These are phyloP conservation scores for Flueggea neowawraea DNA, from an alignment of 441 rosid genomes.

Conservation along the genomic window DNA sequence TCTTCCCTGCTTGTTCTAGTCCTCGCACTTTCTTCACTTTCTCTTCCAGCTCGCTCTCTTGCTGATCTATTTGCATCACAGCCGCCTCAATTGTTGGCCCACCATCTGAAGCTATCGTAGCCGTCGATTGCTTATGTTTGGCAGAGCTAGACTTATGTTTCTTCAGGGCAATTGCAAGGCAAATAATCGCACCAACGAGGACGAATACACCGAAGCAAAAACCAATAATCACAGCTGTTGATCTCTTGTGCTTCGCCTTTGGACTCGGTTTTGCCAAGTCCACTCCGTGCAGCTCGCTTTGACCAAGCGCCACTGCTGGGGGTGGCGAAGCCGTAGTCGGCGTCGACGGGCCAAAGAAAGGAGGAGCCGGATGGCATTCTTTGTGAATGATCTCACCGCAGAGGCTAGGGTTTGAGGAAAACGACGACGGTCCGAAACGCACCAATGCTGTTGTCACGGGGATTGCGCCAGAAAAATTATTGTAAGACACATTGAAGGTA, in stretches of 20 bases:
- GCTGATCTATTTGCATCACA: slow-evolving; percentile 53
- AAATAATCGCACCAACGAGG: slow-evolving; percentile 45
- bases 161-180: slow-evolving; percentile 40
- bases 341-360: slow-evolving; percentile 55
- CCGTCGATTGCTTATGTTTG: slow-evolving; percentile 27
- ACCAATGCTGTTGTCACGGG: slow-evolving; percentile 60
- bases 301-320: slow-evolving; percentile 32
- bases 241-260: slow-evolving; percentile 31
- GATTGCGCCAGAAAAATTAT: slow-evolving; percentile 71
- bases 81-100: slow-evolving; percentile 41
- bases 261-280: slow-evolving; percentile 33
- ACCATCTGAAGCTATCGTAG: slow-evolving; percentile 20
- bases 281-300: slow-evolving; percentile 52
- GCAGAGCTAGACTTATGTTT: slow-evolving; percentile 22
- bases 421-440: slow-evolving; percentile 60
- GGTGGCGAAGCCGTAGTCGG: slow-evolving; percentile 38
- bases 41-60: slow-evolving; percentile 61
- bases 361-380: slow-evolving; percentile 58
- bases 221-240: slow-evolving; percentile 49
- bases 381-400: slow-evolving; percentile 90
- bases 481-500: slow-evolving; percentile 65
- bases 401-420: slow-evolving; percentile 62
- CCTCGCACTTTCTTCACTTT: slow-evolving; percentile 66
- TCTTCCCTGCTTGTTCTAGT: slow-evolving; percentile 32
- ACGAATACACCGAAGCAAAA: slow-evolving; percentile 45